Percentiles rank a stretch among this genome's conserved stretches.
Evolutionary conservation across 768 basidiomycete species (phyloP).

Genomic region (Atractiella rhizophila): DNA sequence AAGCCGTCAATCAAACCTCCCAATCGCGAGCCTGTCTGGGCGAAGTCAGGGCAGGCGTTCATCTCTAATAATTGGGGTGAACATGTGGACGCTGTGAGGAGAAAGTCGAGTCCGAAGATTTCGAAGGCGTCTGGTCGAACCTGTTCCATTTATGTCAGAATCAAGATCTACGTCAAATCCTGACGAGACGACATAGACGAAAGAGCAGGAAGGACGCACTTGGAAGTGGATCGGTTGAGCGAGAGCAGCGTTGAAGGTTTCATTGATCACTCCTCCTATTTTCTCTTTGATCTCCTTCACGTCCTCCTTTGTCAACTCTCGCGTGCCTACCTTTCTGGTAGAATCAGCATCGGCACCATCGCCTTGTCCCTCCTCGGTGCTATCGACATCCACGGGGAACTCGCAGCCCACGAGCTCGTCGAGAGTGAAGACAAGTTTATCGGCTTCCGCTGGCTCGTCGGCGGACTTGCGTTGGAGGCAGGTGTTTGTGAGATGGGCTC

Average conservation of each 20-base stretch:
- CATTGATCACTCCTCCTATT: constrained; percentile 40
- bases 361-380: constrained; percentile 7
- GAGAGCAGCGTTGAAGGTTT: constrained; percentile 63
- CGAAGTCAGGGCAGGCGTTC: constrained; percentile 75
- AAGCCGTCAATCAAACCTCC: constrained; percentile 5
- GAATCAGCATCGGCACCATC: constrained; percentile 20
- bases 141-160: constrained; percentile 25
- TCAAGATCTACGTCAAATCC: background rate
- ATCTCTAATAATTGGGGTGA: constrained; percentile 55
- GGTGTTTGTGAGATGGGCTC: constrained; percentile 73
- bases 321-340: constrained; percentile 1
- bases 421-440: constrained; percentile 39
- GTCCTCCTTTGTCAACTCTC: constrained; percentile 23
- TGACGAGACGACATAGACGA: background rate
- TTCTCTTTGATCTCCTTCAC: constrained; percentile 33
- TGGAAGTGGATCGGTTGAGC: constrained; percentile 60
- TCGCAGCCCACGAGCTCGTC: constrained; percentile 49
- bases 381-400: constrained; percentile 24
- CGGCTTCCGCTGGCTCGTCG: constrained; percentile 31
- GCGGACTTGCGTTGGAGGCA: constrained; percentile 46
- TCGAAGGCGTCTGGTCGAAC: constrained; percentile 78
- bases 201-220: constrained; percentile 24
- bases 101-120: constrained; percentile 78
- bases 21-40: constrained; percentile 37
- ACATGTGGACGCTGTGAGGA: constrained; percentile 32